Base-by-base conservation (phyloP, 2,329 filamentous ascomycete genomes). In the Knufia petricola region DNA sequence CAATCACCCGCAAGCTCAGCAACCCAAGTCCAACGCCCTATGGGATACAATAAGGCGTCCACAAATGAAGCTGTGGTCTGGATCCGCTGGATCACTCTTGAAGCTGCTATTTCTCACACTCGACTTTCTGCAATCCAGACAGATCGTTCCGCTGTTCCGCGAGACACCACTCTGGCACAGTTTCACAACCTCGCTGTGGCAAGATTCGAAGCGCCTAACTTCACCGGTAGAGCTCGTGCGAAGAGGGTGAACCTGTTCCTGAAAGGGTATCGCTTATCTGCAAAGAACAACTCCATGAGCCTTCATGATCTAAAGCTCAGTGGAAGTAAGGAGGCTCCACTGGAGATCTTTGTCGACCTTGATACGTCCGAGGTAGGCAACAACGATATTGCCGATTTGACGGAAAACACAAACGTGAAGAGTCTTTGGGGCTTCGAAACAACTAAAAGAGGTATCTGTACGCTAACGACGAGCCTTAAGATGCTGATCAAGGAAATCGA, bases 231-330 rank as follows among this genome's bases (percentile, higher is more conserved):
- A 24, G 15, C 48, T 15, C 28, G 51, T 49, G 12, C 49, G 24
- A 4, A 46, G 26, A 39, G 53, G 47, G 1, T 51, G 30, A 20
- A 51, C 20, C 40, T 55, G 41, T 39, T 51, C 49, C 44, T 53
- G 45, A 30, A 55, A 50, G 15, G 45, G 15, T 37, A 42, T 36
- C 13, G 30, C 21, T 8, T 43, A 26, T 12, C 46, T 43, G 32
- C 49, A 41, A 17, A 48, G 24, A 45, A 46, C 10, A 46, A 46
- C 17, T 15, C 42, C 2, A 36, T 24, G 42, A 46, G 42, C 30
- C 30, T 46, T 4, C 19, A 17, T 17, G 42, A 46, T 36, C 42
- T 46, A 2, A 46, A 36, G 9, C 15, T 46, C 10, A 17, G 12
- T 36, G 42, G 42, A 24, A 46, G 28, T 19, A 46, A 23, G 17